Base-by-base conservation (phyloP, 768 basidiomycete genomes). In the Phylloporus sp. region DNA sequence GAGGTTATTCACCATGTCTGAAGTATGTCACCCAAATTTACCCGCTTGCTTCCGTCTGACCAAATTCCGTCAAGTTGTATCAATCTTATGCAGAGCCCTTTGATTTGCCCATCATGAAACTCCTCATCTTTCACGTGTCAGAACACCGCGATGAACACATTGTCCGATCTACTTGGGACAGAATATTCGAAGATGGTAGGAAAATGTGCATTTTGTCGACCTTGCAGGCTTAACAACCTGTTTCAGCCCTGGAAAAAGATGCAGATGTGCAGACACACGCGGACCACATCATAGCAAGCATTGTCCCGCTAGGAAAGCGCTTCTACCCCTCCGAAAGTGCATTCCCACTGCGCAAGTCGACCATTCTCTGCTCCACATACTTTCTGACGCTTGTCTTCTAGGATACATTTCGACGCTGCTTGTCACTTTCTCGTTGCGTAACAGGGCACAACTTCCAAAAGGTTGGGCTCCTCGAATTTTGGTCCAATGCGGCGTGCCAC, bases 281-380 rank as follows among this genome's bases (percentile, higher is more conserved):
- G 35, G 84, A 90, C 54, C 70, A 75, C 14, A 75, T 93, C 43
- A 70, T 81, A 28, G 74, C 77, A 13, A 80, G 74, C 52, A 70
- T 93, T 15, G 75, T 83, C 18, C 77, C 83, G 3, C 73, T 96
- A 5, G 90, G 87, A 17, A 82, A 88, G 55, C 75, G 89, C 18
- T 95, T 94, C 63, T 91, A 88, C 61, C 90, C 93, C 0, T 95
- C 92, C 3, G 90, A 92, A 51, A 82, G 82, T 48, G 87, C 91
- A 9, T 93, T 95, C 67, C 92, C 92, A 15, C 70, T 93, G 23
- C 79, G 92, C 93, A 58, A 62, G 89, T 39, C 18, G 52, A 38
- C 22, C 42, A 5, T 40, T 24, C 35, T 20, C 48, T 3, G 7
- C 27, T 36, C 17, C 20, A n/a, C n/a, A 44, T 39, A 17, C 8